Conservation (phyloP, 495 filamentous ascomycete species). For the Pseudevernia furfuracea region DNA sequence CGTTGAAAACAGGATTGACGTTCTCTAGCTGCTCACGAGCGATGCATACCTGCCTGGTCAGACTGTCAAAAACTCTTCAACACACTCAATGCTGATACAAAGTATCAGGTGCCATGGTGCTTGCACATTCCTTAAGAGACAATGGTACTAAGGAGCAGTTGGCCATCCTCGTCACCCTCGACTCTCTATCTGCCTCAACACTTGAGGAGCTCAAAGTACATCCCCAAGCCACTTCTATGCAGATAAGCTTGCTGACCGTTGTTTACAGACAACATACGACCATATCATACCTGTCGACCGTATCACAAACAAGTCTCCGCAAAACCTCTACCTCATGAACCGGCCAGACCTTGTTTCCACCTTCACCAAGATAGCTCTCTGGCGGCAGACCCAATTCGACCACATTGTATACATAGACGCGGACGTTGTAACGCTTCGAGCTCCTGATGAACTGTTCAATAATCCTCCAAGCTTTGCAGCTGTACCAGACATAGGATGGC, state of each 20-base stretch:
- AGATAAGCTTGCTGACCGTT: slow-evolving; percentile 3
- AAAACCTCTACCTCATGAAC: slow-evolving; percentile 86
- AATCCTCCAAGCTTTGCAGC: slow-evolving; percentile 73
- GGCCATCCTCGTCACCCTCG: slow-evolving; percentile 72
- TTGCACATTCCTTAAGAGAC: slow-evolving; percentile 93
- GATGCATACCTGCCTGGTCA: slow-evolving; percentile 86
- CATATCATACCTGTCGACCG: slow-evolving; percentile 77
- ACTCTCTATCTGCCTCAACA: slow-evolving; percentile 61
- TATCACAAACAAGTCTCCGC: slow-evolving; percentile 65
- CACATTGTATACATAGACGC: slow-evolving; percentile 90
- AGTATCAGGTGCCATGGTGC: slow-evolving; percentile 70
- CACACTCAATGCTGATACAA: neutral
- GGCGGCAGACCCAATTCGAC: slow-evolving; percentile 82
- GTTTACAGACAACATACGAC: slow-evolving; percentile 68
- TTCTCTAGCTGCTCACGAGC: slow-evolving; percentile 70
- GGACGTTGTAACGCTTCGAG: slow-evolving; percentile 77
- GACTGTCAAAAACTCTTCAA: slow-evolving; percentile 10
- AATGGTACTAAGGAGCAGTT: slow-evolving; percentile 79
- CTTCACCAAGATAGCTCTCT: slow-evolving; percentile 94
- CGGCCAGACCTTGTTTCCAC: slow-evolving; percentile 81
- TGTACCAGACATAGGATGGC: slow-evolving; percentile 94
- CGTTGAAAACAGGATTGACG: neutral
- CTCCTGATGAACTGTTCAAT: slow-evolving; percentile 87
- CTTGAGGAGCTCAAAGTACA: slow-evolving; percentile 70
- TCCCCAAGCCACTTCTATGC: neutral